Percentiles rank a stretch among this genome's conserved stretches.
Conservation (phyloP, 2,329 filamentous ascomycete genomes). For the Apiospora malaysiana region DNA sequence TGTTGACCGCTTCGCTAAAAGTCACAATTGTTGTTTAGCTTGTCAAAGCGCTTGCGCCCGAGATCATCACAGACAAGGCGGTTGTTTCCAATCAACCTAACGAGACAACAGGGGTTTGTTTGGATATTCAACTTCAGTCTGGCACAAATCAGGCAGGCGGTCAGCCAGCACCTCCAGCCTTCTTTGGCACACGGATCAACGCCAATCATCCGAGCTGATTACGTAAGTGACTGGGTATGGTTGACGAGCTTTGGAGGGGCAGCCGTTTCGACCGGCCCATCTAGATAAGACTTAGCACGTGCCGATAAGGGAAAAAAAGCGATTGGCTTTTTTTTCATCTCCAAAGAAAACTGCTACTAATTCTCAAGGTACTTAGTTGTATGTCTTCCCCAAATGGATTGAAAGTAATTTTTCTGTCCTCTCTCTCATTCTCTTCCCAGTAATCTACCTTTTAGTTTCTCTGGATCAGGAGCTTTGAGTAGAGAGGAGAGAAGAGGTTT, state of each 20-base stretch:
- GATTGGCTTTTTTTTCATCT: slow-evolving; percentile 3
- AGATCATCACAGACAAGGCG: slow-evolving; percentile 16
- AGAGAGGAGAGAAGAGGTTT: slow-evolving; percentile 18
- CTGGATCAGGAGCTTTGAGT: slow-evolving; percentile 13
- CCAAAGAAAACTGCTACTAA: neutral
- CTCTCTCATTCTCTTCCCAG: slow-evolving; percentile 10
- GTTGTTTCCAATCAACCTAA: slow-evolving; percentile 15
- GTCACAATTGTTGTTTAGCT: slow-evolving; percentile 9
- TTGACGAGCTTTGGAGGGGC: slow-evolving; percentile 7
- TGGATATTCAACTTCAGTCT: neutral
- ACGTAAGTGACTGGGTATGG: too few species aligned
- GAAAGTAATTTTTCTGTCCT: slow-evolving; percentile 10
- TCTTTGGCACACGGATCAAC: neutral
- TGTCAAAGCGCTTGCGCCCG: slow-evolving; percentile 17
- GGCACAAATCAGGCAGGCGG: neutral
- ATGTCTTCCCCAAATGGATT: slow-evolving; percentile 4
- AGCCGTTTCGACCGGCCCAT: neutral
- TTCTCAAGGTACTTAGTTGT: neutral
- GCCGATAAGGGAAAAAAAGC: neutral
- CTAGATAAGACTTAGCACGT: neutral
- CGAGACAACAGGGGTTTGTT: slow-evolving; percentile 13
- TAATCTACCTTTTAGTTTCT: neutral
- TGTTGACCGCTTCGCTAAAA: slow-evolving; percentile 16
- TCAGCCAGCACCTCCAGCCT: neutral
- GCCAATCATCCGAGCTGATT: neutral